These are phyloP conservation scores for Phaffomyces antillensis DNA, from an alignment of 805 yeast genomes.

Conservation along the genomic window DNA sequence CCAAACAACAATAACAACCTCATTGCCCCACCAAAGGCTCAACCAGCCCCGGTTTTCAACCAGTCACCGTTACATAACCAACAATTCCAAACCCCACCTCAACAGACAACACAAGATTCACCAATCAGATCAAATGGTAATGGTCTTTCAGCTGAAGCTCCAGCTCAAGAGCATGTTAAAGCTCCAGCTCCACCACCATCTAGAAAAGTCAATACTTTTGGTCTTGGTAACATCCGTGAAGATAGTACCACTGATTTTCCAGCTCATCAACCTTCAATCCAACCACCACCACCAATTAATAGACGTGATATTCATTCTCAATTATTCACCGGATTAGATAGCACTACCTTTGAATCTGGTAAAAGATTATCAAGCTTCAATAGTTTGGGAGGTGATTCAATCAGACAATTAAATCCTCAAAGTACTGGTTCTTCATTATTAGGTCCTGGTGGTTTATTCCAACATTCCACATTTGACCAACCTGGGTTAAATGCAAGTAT, in stretches of 20 bases:
- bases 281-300: constrained; percentile 1
- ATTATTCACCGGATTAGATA: constrained; percentile 38
- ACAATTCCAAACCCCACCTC: constrained; percentile 1
- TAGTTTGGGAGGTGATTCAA: constrained; percentile 21
- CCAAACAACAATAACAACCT: not conserved
- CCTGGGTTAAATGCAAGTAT: constrained; percentile 77
- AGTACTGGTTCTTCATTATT: constrained; percentile 34
- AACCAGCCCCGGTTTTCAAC: constrained; percentile 11
- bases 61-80: constrained; percentile 5
- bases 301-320: constrained; percentile 40
- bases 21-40: constrained; percentile 10
- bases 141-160: not conserved
- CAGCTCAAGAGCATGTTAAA: constrained; percentile 11
- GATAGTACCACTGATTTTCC: constrained; percentile 19
- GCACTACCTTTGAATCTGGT: constrained; percentile 23
- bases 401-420: constrained; percentile 33
- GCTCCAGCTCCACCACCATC: constrained; percentile 57
- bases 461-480: constrained; percentile 41
- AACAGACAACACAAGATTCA: not conserved
- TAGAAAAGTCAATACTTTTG: constrained; percentile 29
- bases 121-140: not conserved
- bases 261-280: not conserved
- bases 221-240: constrained; percentile 26
- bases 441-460: constrained; percentile 31
- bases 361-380: constrained; percentile 22